Percentiles rank a stretch among this genome's conserved stretches.
Conservation (phyloP, 768 basidiomycete species). For the Trametes cingulata region DNA sequence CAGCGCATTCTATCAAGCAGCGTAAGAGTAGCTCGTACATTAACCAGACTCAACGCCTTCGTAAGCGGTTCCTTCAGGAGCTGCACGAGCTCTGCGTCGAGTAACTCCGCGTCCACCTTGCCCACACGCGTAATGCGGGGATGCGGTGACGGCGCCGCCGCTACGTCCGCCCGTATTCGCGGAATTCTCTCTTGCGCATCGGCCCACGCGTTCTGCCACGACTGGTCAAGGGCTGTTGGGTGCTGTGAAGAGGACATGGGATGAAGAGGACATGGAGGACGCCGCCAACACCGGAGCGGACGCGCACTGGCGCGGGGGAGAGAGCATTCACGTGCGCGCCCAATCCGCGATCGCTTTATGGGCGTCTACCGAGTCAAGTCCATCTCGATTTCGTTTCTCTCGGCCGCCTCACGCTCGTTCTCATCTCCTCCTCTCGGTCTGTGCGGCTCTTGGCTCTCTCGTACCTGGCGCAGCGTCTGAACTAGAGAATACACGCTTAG, state of each 20-base stretch:
- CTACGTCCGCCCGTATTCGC: slow-evolving; percentile 46
- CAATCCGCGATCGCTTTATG: slow-evolving; percentile 10
- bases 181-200: slow-evolving; percentile 55
- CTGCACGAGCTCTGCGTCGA: slow-evolving; percentile 85
- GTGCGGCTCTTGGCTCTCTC: not conserved
- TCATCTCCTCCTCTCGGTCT: not conserved
- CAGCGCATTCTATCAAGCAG: not conserved
- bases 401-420: not conserved
- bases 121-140: slow-evolving; percentile 76
- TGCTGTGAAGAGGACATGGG: slow-evolving; percentile 21
- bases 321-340: slow-evolving; percentile 19
- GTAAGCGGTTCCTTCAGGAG: slow-evolving; percentile 81
- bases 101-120: slow-evolving; percentile 86
- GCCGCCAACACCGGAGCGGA: slow-evolving; percentile 3
- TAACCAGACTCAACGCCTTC: slow-evolving; percentile 66
- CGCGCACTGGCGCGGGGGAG: slow-evolving; percentile 3
- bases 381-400: slow-evolving; percentile 19
- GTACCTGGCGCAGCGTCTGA: not conserved
- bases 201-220: slow-evolving; percentile 69
- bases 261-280: slow-evolving; percentile 10
- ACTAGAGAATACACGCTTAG: not conserved
- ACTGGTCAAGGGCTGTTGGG: slow-evolving; percentile 15
- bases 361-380: slow-evolving; percentile 23
- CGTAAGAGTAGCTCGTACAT: slow-evolving; percentile 44
- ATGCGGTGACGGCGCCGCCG: slow-evolving; percentile 30